Percentiles rank a stretch among this genome's conserved stretches.
phyloP scores from a whole-genome alignment of 179 eudicot species.

The Dionaea muscipula region DNA sequence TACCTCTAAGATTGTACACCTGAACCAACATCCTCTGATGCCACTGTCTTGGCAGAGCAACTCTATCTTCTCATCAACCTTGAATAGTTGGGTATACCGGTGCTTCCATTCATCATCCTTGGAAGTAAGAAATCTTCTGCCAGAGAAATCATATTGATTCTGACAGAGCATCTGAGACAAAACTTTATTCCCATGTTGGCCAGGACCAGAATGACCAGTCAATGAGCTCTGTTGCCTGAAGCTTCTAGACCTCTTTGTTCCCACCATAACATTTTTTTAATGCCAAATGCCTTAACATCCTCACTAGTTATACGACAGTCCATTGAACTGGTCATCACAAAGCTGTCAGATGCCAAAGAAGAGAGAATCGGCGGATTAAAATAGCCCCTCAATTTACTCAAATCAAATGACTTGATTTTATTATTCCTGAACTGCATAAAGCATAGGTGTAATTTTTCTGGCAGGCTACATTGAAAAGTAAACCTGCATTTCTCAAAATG shows the following conservation, averaged over 20 bases:
- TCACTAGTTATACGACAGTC: slow-evolving; percentile 22
- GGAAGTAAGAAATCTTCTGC: slow-evolving; percentile 21
- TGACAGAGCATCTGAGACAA: slow-evolving; percentile 18
- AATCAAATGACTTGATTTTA: slow-evolving; percentile 70
- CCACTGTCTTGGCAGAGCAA: slow-evolving; percentile 88
- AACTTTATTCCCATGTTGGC: slow-evolving; percentile 17
- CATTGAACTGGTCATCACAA: slow-evolving; percentile 14
- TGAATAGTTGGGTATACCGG: slow-evolving; percentile 23
- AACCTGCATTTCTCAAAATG: slow-evolving; percentile 68
- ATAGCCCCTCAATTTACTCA: slow-evolving; percentile 77
- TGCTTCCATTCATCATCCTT: slow-evolving; percentile 28
- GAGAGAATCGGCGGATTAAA: slow-evolving; percentile 66
- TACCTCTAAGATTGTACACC: slow-evolving; percentile 60
- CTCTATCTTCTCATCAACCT: slow-evolving; percentile 58
- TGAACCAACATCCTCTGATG: slow-evolving; percentile 96
- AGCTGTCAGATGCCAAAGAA: slow-evolving; percentile 35
- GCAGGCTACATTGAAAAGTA: slow-evolving; percentile 37
- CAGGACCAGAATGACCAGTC: slow-evolving; percentile 14
- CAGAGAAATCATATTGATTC: slow-evolving; percentile 23
- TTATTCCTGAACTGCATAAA: slow-evolving; percentile 65
- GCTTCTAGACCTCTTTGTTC: slow-evolving; percentile 56
- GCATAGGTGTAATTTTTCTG: slow-evolving; percentile 69
- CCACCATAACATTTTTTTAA: slow-evolving; percentile 38
- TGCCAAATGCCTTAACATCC: slow-evolving; percentile 39
- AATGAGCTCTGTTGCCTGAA: slow-evolving; percentile 19